phyloP scores from a whole-genome alignment of 116 monocot genomes.

The Papilionanthe hybrid region DNA sequence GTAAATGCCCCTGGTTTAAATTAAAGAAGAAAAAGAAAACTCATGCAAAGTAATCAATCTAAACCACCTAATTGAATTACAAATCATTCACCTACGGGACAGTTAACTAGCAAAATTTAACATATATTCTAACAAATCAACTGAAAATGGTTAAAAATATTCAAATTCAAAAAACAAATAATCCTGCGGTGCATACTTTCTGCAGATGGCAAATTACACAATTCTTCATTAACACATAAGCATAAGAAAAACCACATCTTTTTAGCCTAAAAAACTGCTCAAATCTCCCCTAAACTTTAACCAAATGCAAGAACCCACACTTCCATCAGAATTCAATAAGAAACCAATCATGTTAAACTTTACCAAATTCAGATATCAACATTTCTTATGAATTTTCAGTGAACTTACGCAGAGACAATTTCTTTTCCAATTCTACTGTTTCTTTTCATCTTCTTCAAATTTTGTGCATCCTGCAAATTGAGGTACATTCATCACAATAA shows the following conservation, averaged over 20 bases:
- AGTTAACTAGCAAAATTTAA: too few relatives aligned
- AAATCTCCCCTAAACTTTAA: not conserved
- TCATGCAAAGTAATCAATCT: too few relatives aligned
- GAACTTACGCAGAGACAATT: conserved; percentile 89
- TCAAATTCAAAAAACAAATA: too few relatives aligned
- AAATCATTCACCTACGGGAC: too few relatives aligned
- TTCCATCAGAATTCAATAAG: not conserved
- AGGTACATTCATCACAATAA: not conserved
- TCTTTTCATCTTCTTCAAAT: conserved; percentile 92
- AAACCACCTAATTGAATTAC: too few relatives aligned
- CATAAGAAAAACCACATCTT: not conserved
- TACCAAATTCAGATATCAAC: not conserved
- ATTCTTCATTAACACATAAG: not conserved
- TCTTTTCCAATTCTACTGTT: conserved; percentile 94
- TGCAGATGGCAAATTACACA: not conserved
- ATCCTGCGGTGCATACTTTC: not conserved
- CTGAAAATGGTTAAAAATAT: too few relatives aligned
- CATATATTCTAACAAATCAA: too few relatives aligned
- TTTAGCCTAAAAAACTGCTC: not conserved
- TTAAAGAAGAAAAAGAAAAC: not conserved
- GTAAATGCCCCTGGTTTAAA: too few relatives aligned
- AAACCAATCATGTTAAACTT: not conserved
- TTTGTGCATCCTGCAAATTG: conserved; percentile 75
- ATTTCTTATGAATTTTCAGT: not conserved
- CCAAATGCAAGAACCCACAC: not conserved